Evolutionary conservation across 768 basidiomycete species (phyloP).

Genomic region (Mycena filopes): DNA sequence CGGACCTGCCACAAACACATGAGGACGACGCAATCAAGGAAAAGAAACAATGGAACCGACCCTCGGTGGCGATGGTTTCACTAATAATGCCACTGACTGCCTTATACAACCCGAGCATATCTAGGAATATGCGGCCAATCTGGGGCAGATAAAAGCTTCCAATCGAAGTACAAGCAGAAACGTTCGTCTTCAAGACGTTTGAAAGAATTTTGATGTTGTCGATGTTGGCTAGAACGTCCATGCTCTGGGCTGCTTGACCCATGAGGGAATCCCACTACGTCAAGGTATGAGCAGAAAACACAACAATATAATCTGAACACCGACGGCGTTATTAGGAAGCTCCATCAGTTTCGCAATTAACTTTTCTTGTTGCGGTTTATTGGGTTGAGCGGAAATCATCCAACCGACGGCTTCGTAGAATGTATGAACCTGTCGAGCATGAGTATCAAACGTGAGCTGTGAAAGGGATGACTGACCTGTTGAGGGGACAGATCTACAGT

Average conservation of each 20-base stretch:
- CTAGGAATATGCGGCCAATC: slow-evolving; percentile 93
- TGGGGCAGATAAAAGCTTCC: slow-evolving; percentile 98
- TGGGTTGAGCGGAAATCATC: slow-evolving; percentile 99
- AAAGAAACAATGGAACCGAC: slow-evolving; percentile 49
- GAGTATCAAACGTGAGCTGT: slow-evolving; percentile 4
- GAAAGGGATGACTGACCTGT: slow-evolving; percentile 59
- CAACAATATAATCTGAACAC: slow-evolving; percentile 39
- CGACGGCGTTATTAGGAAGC: slow-evolving; percentile 93
- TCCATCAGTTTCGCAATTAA: slow-evolving; percentile 97
- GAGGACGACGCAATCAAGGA: slow-evolving; percentile 12
- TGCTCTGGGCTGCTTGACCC: slow-evolving; percentile 91
- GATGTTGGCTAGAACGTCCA: slow-evolving; percentile 88
- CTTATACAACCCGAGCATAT: slow-evolving; percentile 98
- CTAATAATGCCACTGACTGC: slow-evolving; percentile 97
- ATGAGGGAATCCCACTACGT: slow-evolving; percentile 95
- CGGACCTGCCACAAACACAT: slow-evolving; percentile 60
- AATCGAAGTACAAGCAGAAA: slow-evolving; percentile 96
- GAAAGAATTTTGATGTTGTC: slow-evolving; percentile 98
- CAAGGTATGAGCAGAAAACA: slow-evolving; percentile 16
- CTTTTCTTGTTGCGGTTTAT: slow-evolving; percentile 96
- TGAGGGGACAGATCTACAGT: slow-evolving; percentile 94
- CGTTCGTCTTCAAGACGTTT: slow-evolving; percentile 98
- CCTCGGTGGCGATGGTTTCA: slow-evolving; percentile 88
- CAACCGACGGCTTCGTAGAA: slow-evolving; percentile 99
- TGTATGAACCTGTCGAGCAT: slow-evolving; percentile 76